phyloP scores from a whole-genome alignment of 306 rosid species.

The Malus orientalis region DNA sequence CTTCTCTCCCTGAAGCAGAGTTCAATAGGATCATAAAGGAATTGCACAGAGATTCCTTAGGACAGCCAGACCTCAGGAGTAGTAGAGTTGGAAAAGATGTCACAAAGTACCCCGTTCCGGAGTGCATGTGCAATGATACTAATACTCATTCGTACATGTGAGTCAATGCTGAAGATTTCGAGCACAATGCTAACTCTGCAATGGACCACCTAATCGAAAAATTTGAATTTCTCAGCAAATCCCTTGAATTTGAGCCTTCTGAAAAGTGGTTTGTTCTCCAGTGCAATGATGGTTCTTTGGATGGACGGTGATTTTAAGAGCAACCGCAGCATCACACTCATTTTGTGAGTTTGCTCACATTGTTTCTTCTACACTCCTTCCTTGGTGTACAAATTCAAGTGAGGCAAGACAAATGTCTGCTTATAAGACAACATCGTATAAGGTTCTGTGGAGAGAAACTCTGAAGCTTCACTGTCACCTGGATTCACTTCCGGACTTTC shows the following conservation, averaged over 20 bases:
- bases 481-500: background rate
- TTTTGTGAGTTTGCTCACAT: constrained; percentile 11
- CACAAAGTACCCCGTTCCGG: constrained; percentile 82
- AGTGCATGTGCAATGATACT: constrained; percentile 76
- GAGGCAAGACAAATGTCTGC: constrained; percentile 9
- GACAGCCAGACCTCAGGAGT: constrained; percentile 71
- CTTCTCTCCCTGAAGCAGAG: constrained; percentile 64
- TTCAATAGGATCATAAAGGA: constrained; percentile 56
- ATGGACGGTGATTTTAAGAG: background rate
- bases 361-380: background rate
- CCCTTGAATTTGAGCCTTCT: constrained; percentile 21
- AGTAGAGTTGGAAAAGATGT: constrained; percentile 64
- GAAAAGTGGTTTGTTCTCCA: background rate
- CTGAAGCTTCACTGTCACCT: background rate
- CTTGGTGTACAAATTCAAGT: background rate
- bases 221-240: background rate
- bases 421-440: constrained; percentile 10
- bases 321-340: background rate
- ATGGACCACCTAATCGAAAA: background rate
- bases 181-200: background rate
- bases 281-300: constrained; percentile 11
- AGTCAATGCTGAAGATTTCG: constrained; percentile 14
- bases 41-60: constrained; percentile 70
- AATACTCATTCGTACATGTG: constrained; percentile 14
- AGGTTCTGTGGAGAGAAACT: background rate